Base-by-base conservation (phyloP, 805 yeast genomes). In the Starmerella lactis-condensi region DNA sequence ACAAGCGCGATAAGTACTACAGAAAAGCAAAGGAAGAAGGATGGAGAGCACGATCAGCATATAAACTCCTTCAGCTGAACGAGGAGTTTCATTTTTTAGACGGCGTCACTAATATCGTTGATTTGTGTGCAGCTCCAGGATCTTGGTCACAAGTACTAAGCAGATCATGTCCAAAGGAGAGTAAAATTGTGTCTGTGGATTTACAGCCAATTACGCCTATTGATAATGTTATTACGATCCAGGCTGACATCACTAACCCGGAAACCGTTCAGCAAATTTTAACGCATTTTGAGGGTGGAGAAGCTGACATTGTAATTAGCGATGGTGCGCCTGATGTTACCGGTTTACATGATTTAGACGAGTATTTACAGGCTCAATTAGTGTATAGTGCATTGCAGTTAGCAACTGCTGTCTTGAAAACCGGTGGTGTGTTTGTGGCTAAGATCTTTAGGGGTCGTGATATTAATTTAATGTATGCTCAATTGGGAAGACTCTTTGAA, bases 281-380 rank as follows among this genome's bases (percentile, higher is more conserved):
- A 43, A 75, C 72, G 21, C 64, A 75, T 24, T 89, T 89, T 58
- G 92, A 78, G 15, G 93, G 94, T 24, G 78, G 78, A 42, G 72
- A 76, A 34, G 96, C 96, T 0, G 98, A 89, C 53, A 75, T 85
- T 50, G 93, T 89, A 1, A 81, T 93, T 46, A 75, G 92, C 26
- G 96, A 89, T 52, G 98, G 98, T 35, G 98, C 98, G 0, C 98
- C 98, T 2, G 98, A 89, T 56, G 98, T 89, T 15, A 89, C 98
- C 0, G 98, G 98, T 1, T 56, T 89, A 31, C 98, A 89, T 51
- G 98, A 89, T 54, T 60, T 89, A 36, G 98, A 89, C 52, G 98
- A 89, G 53, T 89, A 85, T 50, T 77, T 89, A 35, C 98, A 89
- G 57, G 94, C 93, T 2, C 96, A 89, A 51, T 60, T 89, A 35